Evolutionary conservation across 352 stramenopile species (phyloP), one percentile per base, ranked within the genome.

Genomic region (Globisporangium uncinulatum): DNA sequence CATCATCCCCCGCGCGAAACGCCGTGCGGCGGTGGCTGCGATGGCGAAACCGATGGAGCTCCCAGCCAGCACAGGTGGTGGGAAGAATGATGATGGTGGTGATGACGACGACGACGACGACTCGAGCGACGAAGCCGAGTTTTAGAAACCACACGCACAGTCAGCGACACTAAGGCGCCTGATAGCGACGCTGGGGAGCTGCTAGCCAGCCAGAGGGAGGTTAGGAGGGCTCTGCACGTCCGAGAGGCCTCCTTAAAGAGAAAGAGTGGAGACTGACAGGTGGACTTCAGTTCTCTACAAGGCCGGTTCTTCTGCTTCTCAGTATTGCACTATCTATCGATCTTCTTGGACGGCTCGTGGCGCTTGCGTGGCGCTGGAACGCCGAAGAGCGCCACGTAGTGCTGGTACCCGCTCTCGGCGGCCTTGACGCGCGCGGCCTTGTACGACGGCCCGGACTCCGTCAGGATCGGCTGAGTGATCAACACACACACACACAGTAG

Each of bases 101-200:
- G 63, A 58, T 2, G 69, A 59, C 13, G 76, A 75, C 34, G 74
- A 91, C n/a, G 83, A 90, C 48, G 83, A 85, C 49, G 78, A 86
- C 49, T 87, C 82, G 51, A 93, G 83, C 59, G 83, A 91, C 56
- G 83, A 93, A 63, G 84, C 84, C 46, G 84, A 94, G 63, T 94
- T 94, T 59, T 94, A 88, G 74, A 51, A 19, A 4, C 10, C 14
- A 7, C 17, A 29, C 24, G 24, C 24, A 29, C 24, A 29, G 24
- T 29, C 17, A 13, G 6, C 14, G 4, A 9, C 7, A 47, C n/a
- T 3, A 3, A 20, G 13, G n/a, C 41, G 41, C 14, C 10, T n/a
- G 6, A 44, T 17, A 17, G 39, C 39, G 20, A n/a, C 17, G 15
- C 6, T 46, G 41, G 24, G 24, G 24, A 29, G 24, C 24, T 29